These are phyloP conservation scores for Paraleonurus japonicus DNA, from an alignment of 257 asterid species.

Conservation along the genomic window DNA sequence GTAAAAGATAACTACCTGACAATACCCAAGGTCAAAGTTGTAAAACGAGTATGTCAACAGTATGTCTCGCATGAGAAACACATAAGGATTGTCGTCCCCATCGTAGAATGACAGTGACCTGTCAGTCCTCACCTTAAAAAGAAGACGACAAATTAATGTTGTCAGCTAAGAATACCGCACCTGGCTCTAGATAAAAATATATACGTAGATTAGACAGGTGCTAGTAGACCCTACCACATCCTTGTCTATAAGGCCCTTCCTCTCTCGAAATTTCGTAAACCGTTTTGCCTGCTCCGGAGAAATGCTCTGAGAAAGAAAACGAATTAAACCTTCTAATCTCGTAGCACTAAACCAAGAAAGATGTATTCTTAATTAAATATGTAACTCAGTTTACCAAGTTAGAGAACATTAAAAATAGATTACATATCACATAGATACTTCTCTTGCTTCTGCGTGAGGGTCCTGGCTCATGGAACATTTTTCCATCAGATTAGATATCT, in stretches of 20 bases:
- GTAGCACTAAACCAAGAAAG: conserved; percentile 22
- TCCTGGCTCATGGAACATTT: conserved; percentile 15
- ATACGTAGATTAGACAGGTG: conserved; percentile 2
- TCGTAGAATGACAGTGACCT: conserved; percentile 80
- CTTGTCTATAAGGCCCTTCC: conserved; percentile 95
- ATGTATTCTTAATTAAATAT: neutral
- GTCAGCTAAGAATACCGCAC: conserved; percentile 7
- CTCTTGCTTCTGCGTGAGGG: conserved; percentile 11
- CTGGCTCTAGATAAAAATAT: conserved; percentile 2
- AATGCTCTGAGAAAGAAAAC: conserved; percentile 59
- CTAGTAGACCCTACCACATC: conserved; percentile 74
- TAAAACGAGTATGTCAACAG: conserved; percentile 93
- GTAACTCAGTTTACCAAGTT: too few relatives aligned
- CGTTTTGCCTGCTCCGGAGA: conserved; percentile 77
- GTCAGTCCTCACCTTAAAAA: conserved; percentile 93
- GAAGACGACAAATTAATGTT: conserved; percentile 14
- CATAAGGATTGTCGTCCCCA: conserved; percentile 97
- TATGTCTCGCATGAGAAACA: conserved; percentile 77
- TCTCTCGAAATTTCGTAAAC: conserved; percentile 94
- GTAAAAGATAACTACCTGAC: conserved; percentile 64
- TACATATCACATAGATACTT: too few relatives aligned
- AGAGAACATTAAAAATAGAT: too few relatives aligned
- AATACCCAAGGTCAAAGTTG: conserved; percentile 99
- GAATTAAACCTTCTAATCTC: conserved; percentile 14
- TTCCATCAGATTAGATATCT: conserved; percentile 15